Base-by-base conservation (phyloP, 2,329 filamentous ascomycete species). In the Bipolaris gigantea region DNA sequence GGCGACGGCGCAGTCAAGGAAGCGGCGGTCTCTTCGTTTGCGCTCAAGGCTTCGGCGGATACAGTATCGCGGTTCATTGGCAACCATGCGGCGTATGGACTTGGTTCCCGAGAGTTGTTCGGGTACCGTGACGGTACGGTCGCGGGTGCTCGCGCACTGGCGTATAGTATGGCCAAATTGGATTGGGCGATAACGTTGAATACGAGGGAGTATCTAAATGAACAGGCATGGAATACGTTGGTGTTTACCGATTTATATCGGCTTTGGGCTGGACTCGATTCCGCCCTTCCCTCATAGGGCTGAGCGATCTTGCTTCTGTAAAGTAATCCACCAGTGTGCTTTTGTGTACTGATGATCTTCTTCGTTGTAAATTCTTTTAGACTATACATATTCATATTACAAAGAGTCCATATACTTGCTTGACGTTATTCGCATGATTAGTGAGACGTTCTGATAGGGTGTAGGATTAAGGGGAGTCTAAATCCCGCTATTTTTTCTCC, bases 1-100 rank as follows among this genome's bases (percentile, higher is more conserved):
- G 62, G 63, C 9, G 63, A 65, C 21, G 60, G 62, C 6, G 40
- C 49, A 9, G 38, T 58, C 45, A 63, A 65, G 42, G 63, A 66
- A 23, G 56, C 56, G 21, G 53, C 50, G 0, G 44, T 66, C 10
- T 62, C 54, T 13, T 39, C 60, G 4, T 56, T 60, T 35, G 62
- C 50, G n/a, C 46, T 66, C 18, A 55, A 44, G 34, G 60, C 62
- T 25, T 62, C 57, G 6, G 63, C 63, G 1, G 48, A 19, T 8
- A 60, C 62, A 3, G 41, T 66, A 25, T 50, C 59, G 1, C 42
- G 50, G 39, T 64, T 66, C 42, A 38, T 63, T 3, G 57, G 45
- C 11, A 61, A n/a, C 2, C 40, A 64, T 36, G 34, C 33, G 4
- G 30, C 25, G 0, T 52, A 42, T 10, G 36, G 25, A n/a, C 23